These are phyloP conservation scores for Globisporangium uncinulatum DNA, from an alignment of 352 stramenopile genomes.

Conservation along the genomic window DNA sequence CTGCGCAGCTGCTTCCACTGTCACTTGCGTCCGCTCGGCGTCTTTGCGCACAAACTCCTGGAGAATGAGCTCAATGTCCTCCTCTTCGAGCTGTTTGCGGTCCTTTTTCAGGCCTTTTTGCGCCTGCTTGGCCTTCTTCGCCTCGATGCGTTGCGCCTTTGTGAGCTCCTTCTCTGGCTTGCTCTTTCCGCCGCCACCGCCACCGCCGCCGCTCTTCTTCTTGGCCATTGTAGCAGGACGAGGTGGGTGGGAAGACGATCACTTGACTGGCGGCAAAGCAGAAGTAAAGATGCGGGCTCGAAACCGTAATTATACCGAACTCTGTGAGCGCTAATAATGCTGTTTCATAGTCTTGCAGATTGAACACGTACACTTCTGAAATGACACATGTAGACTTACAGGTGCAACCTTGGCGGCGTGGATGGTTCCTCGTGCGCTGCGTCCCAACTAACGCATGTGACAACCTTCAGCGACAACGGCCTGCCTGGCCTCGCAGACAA, in stretches of 20 bases:
- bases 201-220: constrained; percentile 43
- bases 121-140: constrained; percentile 80
- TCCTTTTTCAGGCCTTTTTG: constrained; percentile 77
- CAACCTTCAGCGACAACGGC: too few relatives aligned
- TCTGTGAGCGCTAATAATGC: too few relatives aligned
- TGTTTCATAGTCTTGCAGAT: too few relatives aligned
- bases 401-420: too few relatives aligned
- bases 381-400: too few relatives aligned
- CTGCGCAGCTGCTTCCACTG: constrained; percentile 41
- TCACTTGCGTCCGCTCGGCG: constrained; percentile 58
- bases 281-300: too few relatives aligned
- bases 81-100: constrained; percentile 66
- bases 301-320: too few relatives aligned
- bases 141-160: constrained; percentile 70
- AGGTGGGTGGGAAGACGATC: constrained; percentile 11
- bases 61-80: constrained; percentile 79
- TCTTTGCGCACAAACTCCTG: constrained; percentile 80
- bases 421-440: too few relatives aligned
- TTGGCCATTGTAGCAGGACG: constrained; percentile 39
- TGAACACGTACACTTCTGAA: too few relatives aligned
- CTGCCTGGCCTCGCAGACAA: too few relatives aligned
- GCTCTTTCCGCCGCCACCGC: constrained; percentile 16
- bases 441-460: too few relatives aligned
- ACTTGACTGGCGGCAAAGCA: too few relatives aligned
- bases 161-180: constrained; percentile 64